Evolutionary conservation across 2,329 filamentous ascomycete species (phyloP).

Genomic region (Zymoseptoria passerinii): DNA sequence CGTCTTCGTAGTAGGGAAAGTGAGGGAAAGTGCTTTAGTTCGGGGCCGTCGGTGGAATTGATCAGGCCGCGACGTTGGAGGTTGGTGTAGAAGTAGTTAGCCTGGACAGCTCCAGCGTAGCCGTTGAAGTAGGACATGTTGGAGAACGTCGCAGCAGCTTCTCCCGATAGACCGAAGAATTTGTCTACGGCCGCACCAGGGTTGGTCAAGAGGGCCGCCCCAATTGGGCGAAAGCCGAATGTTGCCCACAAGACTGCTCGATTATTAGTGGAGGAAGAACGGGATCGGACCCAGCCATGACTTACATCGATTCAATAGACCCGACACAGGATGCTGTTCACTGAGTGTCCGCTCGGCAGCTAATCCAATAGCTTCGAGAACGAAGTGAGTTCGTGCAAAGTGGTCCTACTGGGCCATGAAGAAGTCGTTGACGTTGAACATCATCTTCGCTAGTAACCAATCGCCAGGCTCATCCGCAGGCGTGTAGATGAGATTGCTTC

Average conservation of each 20-base stretch:
- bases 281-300: conserved; percentile 6
- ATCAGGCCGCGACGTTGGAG: conserved; percentile 37
- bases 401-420: conserved; percentile 40
- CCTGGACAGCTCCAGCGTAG: conserved; percentile 24
- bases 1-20: conserved; percentile 42
- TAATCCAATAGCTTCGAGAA: conserved; percentile 38
- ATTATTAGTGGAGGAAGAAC: not conserved
- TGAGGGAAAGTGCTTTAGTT: conserved; percentile 37
- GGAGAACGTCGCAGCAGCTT: conserved; percentile 9
- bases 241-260: conserved; percentile 13
- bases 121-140: conserved; percentile 10
- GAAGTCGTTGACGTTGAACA: conserved; percentile 43
- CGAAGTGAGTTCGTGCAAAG: conserved; percentile 37
- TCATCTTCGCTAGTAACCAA: conserved; percentile 45
- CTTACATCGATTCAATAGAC: conserved; percentile 31
- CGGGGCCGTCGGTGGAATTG: conserved; percentile 28
- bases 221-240: conserved; percentile 23
- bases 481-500: conserved; percentile 39
- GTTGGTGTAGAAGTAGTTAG: conserved; percentile 35
- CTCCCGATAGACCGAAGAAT: conserved; percentile 11
- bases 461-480: conserved; percentile 38
- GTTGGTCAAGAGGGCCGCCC: conserved; percentile 9
- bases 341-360: conserved; percentile 42
- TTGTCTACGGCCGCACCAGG: conserved; percentile 22
- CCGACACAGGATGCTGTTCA: conserved; percentile 38